These are phyloP conservation scores for Garcia nutans DNA, from an alignment of 345 rosid genomes.

Conservation along the genomic window DNA sequence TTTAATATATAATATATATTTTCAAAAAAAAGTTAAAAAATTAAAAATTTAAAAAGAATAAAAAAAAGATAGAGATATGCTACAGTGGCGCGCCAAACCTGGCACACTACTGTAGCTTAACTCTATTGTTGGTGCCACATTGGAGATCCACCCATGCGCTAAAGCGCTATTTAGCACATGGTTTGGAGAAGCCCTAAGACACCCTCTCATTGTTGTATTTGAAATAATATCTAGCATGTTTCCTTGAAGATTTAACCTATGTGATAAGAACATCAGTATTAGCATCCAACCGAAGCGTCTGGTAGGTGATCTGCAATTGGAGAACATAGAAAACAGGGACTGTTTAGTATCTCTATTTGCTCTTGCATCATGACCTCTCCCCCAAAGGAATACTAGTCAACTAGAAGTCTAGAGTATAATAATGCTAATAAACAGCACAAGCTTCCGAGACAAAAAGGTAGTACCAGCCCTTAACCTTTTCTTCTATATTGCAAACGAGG, in stretches of 20 bases:
- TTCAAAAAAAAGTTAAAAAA: no score
- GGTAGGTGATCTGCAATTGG: not conserved
- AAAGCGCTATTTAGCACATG: no score
- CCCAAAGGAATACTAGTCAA: not conserved
- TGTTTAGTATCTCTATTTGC: not conserved
- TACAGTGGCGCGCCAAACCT: no score
- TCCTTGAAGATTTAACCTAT: no score
- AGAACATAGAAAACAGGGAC: not conserved
- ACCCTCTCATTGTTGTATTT: not conserved
- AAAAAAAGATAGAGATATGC: no score
- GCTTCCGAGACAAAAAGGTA: not conserved
- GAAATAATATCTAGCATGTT: not conserved
- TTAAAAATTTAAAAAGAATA: no score
- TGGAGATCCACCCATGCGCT: no score
- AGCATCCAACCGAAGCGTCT: not conserved
- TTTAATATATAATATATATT: no score
- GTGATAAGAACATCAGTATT: not conserved
- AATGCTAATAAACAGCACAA: not conserved
- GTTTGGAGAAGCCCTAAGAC: no score
- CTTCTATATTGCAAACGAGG: not conserved
- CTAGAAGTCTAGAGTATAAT: not conserved
- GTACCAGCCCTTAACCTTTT: no score
- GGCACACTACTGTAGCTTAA: no score
- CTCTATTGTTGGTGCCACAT: no score
- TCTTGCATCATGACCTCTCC: not conserved